Base-by-base conservation (phyloP, 768 basidiomycete genomes). In the Leccinum subtestaceum region DNA sequence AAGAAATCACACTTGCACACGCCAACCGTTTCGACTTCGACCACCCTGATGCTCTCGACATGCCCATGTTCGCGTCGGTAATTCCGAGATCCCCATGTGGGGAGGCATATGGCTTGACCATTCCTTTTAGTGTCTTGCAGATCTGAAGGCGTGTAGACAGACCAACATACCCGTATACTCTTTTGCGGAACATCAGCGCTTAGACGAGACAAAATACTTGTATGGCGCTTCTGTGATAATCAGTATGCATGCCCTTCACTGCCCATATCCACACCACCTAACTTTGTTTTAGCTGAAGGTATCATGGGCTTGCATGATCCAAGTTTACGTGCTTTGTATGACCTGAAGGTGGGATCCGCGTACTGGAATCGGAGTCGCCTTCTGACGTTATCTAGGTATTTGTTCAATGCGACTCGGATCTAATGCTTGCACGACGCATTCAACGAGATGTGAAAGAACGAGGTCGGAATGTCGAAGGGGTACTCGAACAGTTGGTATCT, bases 401-500 rank as follows among this genome's bases (percentile, higher is more conserved):
- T 62, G 93, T 95, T 7, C 92, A 96, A 77, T 91, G 89, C 59
- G 95, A 98, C 70, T 89, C 95, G 8, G 97, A 99, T 72, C 77
- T 98, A 21, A 99, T 99, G 97, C 87, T 99, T 51, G 93, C 96
- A 1, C 85, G 97, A 58, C 85, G 97, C 40, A 89, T 99, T 55
- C 80, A 84, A 62, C 81, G 97, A 56, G 97, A 98, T 67, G 84
- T 92, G 17, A 83, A 85, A 65, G 95, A 99, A 71, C 84, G 97
- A 48, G 93, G 92, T 0, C 78, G 97, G 55, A 86, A 80, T 56
- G 88, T 98, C 0, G 85, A 87, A 4, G 95, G 96, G 2, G 83
- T 98, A 52, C 81, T 98, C 10, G 91, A 95, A 67, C 95, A 97
- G 89, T 92, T 64, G 60, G 82, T 70, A 64, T 51, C 34, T 23